Conservation (phyloP, 2,329 filamentous ascomycete species). For the Mariannaea elegans region DNA sequence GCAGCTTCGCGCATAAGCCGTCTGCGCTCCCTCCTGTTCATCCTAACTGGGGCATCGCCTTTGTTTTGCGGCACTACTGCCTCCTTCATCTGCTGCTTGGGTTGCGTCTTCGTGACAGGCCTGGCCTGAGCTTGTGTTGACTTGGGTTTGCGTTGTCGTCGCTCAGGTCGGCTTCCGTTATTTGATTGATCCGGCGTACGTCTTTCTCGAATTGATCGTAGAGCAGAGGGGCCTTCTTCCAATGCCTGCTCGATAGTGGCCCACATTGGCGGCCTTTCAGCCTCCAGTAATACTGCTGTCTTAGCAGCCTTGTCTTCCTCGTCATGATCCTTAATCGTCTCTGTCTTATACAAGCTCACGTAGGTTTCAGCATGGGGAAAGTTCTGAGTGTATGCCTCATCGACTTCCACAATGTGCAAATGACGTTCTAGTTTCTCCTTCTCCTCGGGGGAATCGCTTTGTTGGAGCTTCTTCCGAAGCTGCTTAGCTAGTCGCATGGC, state of each 20-base stretch:
- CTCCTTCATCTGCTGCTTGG: slow-evolving; percentile 31
- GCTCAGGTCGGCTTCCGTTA: slow-evolving; percentile 22
- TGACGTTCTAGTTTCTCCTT: slow-evolving; percentile 60
- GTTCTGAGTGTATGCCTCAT: slow-evolving; percentile 78
- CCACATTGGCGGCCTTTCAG: slow-evolving; percentile 71
- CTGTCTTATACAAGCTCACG: slow-evolving; percentile 66
- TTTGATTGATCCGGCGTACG: slow-evolving; percentile 36
- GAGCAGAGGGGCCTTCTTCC: slow-evolving; percentile 59
- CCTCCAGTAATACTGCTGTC: slow-evolving; percentile 55
- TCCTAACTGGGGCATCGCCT: slow-evolving; percentile 36
- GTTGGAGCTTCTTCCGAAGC: slow-evolving; percentile 65
- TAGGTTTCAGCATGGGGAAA: slow-evolving; percentile 78
- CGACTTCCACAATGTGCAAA: slow-evolving; percentile 76
- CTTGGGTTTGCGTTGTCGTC: slow-evolving; percentile 26
- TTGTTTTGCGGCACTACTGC: slow-evolving; percentile 24
- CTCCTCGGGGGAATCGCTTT: slow-evolving; percentile 60
- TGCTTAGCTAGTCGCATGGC: slow-evolving; percentile 73
- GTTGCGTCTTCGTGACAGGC: slow-evolving; percentile 26
- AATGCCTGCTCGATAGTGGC: slow-evolving; percentile 70
- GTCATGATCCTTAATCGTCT: slow-evolving; percentile 43
- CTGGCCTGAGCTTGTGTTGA: slow-evolving; percentile 30
- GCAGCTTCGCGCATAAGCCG: slow-evolving; percentile 47
- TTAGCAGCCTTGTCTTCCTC: slow-evolving; percentile 49
- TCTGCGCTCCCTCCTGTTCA: slow-evolving; percentile 49
- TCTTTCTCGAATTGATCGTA: slow-evolving; percentile 66